Evolutionary conservation across 768 basidiomycete species (phyloP).

Genomic region (Cystobasidium tubakii): DNA sequence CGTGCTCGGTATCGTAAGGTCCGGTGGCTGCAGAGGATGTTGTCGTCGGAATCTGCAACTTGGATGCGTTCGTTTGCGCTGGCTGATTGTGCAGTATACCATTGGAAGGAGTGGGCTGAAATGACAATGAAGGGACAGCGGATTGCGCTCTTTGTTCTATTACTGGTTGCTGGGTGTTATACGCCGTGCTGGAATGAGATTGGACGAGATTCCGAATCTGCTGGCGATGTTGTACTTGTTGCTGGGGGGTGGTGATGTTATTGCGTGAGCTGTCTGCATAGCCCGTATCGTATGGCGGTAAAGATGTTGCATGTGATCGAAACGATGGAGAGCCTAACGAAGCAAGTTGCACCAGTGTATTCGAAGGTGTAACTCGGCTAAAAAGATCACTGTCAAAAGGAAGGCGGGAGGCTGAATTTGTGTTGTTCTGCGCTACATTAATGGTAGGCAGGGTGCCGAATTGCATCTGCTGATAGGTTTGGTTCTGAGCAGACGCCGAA

Average conservation of each 20-base stretch:
- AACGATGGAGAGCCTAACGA: neutral
- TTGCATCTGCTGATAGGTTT: neutral
- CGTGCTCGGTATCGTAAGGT: neutral
- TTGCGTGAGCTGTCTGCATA: neutral
- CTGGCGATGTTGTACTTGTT: too few species aligned
- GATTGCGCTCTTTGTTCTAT: neutral
- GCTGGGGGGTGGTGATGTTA: neutral
- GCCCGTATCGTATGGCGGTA: neutral
- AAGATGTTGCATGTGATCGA: neutral
- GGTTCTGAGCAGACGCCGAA: neutral
- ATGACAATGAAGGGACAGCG: neutral
- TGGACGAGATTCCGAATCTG: neutral
- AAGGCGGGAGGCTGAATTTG: neutral
- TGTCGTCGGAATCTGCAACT: neutral
- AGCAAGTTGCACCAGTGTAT: neutral
- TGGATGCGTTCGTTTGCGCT: neutral
- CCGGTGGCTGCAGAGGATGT: neutral
- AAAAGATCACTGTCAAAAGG: neutral
- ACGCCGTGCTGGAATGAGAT: neutral
- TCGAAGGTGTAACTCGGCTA: neutral
- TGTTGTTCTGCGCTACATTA: neutral
- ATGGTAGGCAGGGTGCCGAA: neutral
- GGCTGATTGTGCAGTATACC: neutral
- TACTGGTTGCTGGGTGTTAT: neutral
- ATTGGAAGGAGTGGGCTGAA: neutral